Evolutionary conservation across 1,284 basidiomycete genomes (phyloP), one percentile per base, ranked within the genome.

Genomic region (Peniophora sp.): DNA sequence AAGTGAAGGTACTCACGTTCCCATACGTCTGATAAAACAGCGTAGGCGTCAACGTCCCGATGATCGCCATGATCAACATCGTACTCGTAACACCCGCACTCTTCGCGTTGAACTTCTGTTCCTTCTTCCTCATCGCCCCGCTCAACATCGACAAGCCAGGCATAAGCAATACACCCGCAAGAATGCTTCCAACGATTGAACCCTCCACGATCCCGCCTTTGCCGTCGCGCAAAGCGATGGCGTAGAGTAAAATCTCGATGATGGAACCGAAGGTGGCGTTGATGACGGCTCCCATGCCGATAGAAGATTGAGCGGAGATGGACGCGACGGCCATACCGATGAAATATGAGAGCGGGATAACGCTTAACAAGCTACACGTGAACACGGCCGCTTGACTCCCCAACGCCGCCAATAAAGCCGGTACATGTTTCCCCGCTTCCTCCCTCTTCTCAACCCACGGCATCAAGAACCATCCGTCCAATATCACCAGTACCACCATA

Each of bases 51-150:
- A 99, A 73, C 2, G 92, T 93, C 14, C 97, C 97, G 54, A 99
- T 97, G 65, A 99, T 95, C 5, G 97, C 97, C 96, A 99, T 99
- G 70, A 99, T 99, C 61, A 99, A 70, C 92, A 99, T 97, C 69
- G 97, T 97, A 63, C 93, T 97, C 0, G 97, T 99, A 11, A 99
- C 97, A 46, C 97, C 93, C 2, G 97, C 97, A 60, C 89, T 93
- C 71, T 93, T 95, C 11, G 97, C 96, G 64, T 99, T 99, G 75
- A 99, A 99, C 60, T 85, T 90, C 64, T 96, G 92, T 69, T 99
- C 97, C 70, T 99, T 99, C 61, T 89, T 76, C 62, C 84, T 77
- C 50, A 97, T 63, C 0, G 97, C 97, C 11, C 92, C 91, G n/a
- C 90, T 92, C 63, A 89, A 88, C 97, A 99, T 99, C 66, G 91